Evolutionary conservation across 2,329 filamentous ascomycete genomes (phyloP).

Genomic region (Xylaria sp.): DNA sequence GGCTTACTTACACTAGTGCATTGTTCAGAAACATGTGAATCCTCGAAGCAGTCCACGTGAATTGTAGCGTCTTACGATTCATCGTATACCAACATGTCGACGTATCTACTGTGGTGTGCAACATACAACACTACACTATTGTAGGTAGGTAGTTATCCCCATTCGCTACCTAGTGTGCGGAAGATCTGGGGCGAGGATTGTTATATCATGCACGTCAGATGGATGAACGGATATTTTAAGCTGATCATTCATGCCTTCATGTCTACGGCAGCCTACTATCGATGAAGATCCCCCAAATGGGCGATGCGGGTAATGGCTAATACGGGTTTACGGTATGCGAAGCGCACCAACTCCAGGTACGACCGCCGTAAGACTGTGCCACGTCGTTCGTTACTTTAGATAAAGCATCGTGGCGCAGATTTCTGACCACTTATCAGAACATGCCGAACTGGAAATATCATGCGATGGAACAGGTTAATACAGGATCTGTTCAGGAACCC

Average conservation of each 20-base stretch:
- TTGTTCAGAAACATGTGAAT: background rate
- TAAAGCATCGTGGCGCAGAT: background rate
- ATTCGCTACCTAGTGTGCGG: background rate
- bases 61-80: background rate
- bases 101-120: background rate
- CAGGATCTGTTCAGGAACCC: constrained; percentile 18
- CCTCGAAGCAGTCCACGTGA: background rate
- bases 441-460: constrained; percentile 12
- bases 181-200: constrained; percentile 28
- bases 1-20: background rate
- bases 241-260: constrained; percentile 17
- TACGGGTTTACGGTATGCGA: background rate
- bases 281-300: constrained; percentile 7
- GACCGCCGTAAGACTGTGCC: constrained; percentile 6
- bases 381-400: background rate
- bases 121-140: background rate
- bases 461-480: constrained; percentile 10
- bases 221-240: constrained; percentile 33
- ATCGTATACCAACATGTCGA: background rate
- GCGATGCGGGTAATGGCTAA: background rate
- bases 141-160: background rate
- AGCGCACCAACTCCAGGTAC: background rate
- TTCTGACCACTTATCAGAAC: constrained; percentile 10
- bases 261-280: constrained; percentile 4
- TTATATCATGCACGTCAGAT: constrained; percentile 24